Base-by-base conservation (phyloP, 345 rosid species). In the Excoecaria agallocha region DNA sequence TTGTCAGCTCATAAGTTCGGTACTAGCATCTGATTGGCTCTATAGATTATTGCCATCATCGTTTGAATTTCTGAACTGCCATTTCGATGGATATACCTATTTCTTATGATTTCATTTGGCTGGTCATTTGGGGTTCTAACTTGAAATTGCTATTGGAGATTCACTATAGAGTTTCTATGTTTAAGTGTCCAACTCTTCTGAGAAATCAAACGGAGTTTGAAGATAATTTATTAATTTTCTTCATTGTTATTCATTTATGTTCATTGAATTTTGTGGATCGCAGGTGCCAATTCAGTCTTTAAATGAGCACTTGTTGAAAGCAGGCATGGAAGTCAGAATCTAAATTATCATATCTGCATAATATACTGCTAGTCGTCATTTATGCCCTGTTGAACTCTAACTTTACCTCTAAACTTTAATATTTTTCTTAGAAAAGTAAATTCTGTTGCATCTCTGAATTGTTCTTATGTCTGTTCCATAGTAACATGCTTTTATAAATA, bases 281-380 rank as follows among this genome's bases (percentile, higher is more conserved):
- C 85, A 95, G 99, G 99, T 95, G 71, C 97, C 96, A 1, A 82
- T 95, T 79, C 88, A 76, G 24, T 48, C 82, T 30, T 98, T 93
- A 50, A 95, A 95, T 79, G 94, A 81, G 81, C 94, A 90, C 83
- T 84, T 93, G 79, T 71, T 78, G 73, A 82, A 89, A 48, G 84
- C 84, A 77, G 87, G 87, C 78, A 84, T 89, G 55, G 98, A 95
- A 81, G 94, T 93, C 15, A 85, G 99, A 83, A 77, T 87, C 69
- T 88, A 77, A 84, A n/a, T 17, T 0, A 5, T 24, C 43, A 13
- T 50, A 48, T 19, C n/a, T 67, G n/a, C 37, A 41, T n/a, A 51
- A 50, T 25, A 48, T 67, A 16, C 12, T 35, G 12, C 38, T 30
- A n/a, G n/a, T n/a, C n/a, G n/a, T n/a, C n/a, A n/a, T n/a, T n/a